Conservation (phyloP, 2,329 filamentous ascomycete species). For the Talaromyces sp. region DNA sequence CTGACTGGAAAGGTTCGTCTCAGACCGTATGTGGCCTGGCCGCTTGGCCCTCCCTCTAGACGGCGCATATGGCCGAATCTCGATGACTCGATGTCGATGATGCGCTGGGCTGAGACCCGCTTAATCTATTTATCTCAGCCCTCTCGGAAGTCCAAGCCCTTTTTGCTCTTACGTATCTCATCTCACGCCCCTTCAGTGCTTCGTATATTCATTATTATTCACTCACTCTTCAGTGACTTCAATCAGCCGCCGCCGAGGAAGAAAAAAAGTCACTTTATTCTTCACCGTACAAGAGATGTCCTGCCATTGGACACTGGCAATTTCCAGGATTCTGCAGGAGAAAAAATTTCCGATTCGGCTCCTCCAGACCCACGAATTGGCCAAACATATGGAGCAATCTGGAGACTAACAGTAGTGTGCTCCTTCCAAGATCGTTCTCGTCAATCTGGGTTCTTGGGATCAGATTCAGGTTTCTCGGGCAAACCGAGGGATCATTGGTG, state of each 20-base stretch:
- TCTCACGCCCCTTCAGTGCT: background rate
- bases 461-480: background rate
- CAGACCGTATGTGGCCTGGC: too few species aligned
- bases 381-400: background rate
- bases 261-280: background rate
- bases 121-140: constrained; percentile 11
- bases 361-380: constrained; percentile 7
- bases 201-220: background rate
- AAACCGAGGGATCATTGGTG: background rate
- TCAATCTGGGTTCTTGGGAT: background rate
- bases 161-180: constrained; percentile 2
- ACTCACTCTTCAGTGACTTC: too few species aligned
- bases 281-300: background rate
- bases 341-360: constrained; percentile 13
- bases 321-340: background rate
- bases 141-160: constrained; percentile 7
- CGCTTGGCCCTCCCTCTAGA: background rate
- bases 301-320: background rate
- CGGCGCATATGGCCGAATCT: background rate
- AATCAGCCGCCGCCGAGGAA: background rate
- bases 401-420: background rate
- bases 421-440: background rate
- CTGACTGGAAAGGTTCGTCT: background rate
- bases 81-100: constrained; percentile 14
- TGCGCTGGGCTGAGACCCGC: constrained; percentile 17